These are phyloP conservation scores for Ramularia collo-cygni DNA, from an alignment of 2,329 filamentous ascomycete genomes.

Conservation along the genomic window DNA sequence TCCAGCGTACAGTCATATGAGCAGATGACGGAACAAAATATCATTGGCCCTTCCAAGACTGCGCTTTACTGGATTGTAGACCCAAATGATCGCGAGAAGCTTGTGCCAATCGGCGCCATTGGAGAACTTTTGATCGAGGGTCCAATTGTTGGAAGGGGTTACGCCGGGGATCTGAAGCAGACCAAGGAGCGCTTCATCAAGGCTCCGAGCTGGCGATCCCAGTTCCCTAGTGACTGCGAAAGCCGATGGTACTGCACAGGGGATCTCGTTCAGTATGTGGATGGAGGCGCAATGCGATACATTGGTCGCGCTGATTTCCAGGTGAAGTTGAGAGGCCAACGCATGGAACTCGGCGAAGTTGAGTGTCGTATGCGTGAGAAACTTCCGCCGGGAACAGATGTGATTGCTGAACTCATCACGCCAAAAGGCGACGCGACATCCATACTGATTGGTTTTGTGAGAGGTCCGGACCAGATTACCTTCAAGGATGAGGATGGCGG, in stretches of 20 bases:
- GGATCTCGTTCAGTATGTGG: constrained; percentile 17
- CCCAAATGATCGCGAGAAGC: constrained; percentile 20
- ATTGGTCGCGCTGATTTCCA: constrained; percentile 19
- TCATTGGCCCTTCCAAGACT: too few species aligned
- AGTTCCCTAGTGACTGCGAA: not conserved
- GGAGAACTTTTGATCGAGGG: constrained; percentile 43
- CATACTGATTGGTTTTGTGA: not conserved
- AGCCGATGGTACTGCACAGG: constrained; percentile 15
- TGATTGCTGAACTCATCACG: not conserved
- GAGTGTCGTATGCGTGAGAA: not conserved
- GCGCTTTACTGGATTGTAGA: constrained; percentile 30
- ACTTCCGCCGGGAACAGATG: not conserved
- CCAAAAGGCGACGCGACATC: not conserved
- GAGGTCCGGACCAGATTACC: not conserved
- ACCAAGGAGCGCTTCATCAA: constrained; percentile 26
- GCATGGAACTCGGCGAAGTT: constrained; percentile 20
- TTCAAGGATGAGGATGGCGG: not conserved
- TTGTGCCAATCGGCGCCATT: constrained; percentile 11
- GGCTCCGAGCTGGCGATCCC: not conserved
- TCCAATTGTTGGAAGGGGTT: constrained; percentile 39
- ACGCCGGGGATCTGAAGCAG: constrained; percentile 28
- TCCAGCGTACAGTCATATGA: too few species aligned
- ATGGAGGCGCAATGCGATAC: constrained; percentile 15
- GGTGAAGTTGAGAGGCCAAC: constrained; percentile 19
- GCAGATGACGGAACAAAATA: too few species aligned